These are phyloP conservation scores for Auriscalpium vulgare DNA, from an alignment of 768 basidiomycete species.

Conservation along the genomic window DNA sequence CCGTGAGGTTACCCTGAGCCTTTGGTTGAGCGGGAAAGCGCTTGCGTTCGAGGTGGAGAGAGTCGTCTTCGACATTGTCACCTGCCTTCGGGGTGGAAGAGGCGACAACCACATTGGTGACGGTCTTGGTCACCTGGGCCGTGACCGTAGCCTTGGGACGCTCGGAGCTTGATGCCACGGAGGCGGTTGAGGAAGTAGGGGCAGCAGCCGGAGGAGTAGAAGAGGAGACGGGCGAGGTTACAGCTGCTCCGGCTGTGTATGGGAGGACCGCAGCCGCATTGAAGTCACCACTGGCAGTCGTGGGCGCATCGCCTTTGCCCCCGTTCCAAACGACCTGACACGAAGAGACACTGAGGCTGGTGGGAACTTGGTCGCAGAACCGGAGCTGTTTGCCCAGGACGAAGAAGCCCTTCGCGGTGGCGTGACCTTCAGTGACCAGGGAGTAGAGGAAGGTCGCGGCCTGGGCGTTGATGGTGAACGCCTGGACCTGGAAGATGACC, in stretches of 20 bases:
- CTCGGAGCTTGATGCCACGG: background rate
- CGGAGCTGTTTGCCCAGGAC: slow-evolving; percentile 44
- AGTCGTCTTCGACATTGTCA: background rate
- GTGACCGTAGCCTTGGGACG: background rate
- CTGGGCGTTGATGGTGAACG: slow-evolving; percentile 53
- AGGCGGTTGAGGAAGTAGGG: slow-evolving; percentile 3
- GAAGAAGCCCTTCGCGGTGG: slow-evolving; percentile 41
- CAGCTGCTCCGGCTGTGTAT: background rate
- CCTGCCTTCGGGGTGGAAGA: background rate
- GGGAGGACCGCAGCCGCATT: slow-evolving; percentile 3
- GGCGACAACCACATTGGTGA: background rate
- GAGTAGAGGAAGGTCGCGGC: slow-evolving; percentile 45
- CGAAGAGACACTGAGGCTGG: slow-evolving; percentile 19
- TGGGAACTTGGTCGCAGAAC: slow-evolving; percentile 49
- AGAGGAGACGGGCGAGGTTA: slow-evolving; percentile 3
- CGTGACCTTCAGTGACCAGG: slow-evolving; percentile 43
- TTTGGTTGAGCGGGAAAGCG: background rate
- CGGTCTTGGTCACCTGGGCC: background rate
- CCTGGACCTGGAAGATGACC: slow-evolving; percentile 58
- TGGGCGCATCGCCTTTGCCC: slow-evolving; percentile 7
- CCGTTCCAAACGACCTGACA: slow-evolving; percentile 56
- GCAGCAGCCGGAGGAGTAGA: slow-evolving; percentile 3
- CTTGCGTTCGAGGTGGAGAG: background rate
- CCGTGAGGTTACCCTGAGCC: background rate
- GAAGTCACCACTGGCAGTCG: slow-evolving; percentile 16